Percentiles rank a stretch among this genome's conserved stretches.
Evolutionary conservation across 2,329 filamentous ascomycete species (phyloP).

Genomic region (Exophiala viscosa): DNA sequence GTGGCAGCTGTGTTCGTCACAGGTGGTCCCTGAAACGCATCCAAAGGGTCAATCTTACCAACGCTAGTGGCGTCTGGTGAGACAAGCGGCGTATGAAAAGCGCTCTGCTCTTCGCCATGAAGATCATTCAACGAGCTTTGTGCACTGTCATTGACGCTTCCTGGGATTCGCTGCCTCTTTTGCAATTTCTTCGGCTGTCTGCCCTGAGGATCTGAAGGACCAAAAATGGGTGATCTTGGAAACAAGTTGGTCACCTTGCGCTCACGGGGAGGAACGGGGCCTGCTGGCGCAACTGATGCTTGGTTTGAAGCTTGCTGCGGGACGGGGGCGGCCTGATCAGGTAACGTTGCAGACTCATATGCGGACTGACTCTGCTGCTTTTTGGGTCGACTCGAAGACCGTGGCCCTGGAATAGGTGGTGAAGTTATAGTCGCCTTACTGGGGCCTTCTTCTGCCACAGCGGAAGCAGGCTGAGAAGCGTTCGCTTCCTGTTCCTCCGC

Average conservation of each 20-base stretch:
- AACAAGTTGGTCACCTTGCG: slow-evolving; percentile 68
- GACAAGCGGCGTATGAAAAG: slow-evolving; percentile 32
- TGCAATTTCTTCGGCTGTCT: slow-evolving; percentile 80
- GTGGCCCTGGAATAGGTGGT: not conserved
- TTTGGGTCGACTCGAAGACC: slow-evolving; percentile 4
- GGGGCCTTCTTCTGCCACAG: slow-evolving; percentile 15
- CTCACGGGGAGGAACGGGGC: slow-evolving; percentile 56
- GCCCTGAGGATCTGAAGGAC: slow-evolving; percentile 40
- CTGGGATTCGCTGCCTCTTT: slow-evolving; percentile 74
- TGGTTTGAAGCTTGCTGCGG: not conserved
- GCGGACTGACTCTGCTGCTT: slow-evolving; percentile 6
- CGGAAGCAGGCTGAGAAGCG: slow-evolving; percentile 18
- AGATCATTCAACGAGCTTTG: slow-evolving; percentile 85
- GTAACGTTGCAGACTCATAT: not conserved
- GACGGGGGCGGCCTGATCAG: not conserved
- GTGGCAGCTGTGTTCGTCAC: slow-evolving; percentile 33
- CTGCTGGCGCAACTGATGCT: slow-evolving; percentile 32
- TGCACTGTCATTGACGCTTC: slow-evolving; percentile 76
- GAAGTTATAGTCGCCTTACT: not conserved
- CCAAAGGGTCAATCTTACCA: slow-evolving; percentile 29
- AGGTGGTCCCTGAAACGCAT: slow-evolving; percentile 30
- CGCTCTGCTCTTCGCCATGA: slow-evolving; percentile 36
- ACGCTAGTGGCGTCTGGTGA: slow-evolving; percentile 33
- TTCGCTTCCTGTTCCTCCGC: slow-evolving; percentile 12
- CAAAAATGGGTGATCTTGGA: slow-evolving; percentile 60